Evolutionary conservation across 805 yeast genomes (phyloP), one percentile per base, ranked within the genome.

Genomic region (Saturnispora diversa): DNA sequence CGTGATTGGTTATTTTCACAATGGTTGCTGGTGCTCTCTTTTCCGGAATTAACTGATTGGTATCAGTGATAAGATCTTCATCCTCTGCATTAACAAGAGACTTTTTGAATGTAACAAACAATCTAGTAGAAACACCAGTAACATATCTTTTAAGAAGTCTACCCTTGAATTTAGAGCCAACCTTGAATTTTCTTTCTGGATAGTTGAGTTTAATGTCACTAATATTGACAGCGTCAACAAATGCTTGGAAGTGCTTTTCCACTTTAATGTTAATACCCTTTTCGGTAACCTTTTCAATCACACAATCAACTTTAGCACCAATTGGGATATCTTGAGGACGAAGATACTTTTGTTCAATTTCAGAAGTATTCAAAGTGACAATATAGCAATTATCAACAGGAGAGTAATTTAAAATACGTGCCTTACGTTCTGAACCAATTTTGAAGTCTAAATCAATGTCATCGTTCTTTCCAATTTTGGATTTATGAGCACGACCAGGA

Each of bases 151-250:
- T 68, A 49, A 85, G 60, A 10, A 86, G 72, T 63, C 94, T 75
- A 46, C 80, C 92, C 51, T 72, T 82, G 23, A 85, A 84, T 50
- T 79, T 82, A 31, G 81, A 66, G 9, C 96, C 97, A 32, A 80
- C 77, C 60, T 84, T 84, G 69, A 80, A 90, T 54, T 86, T 85
- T 66, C 92, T 75, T 62, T 92, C 97, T 5, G 98, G 98, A 55
- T 90, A 81, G 3, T 77, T 75, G 47, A 90, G 68, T 56, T 77
- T 80, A 43, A 83, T 71, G 59, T 92, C 99, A 50, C 94, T 80
- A 60, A 92, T 74, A 52, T 90, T 95, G 20, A 65, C 55, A 21
- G 76, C 67, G 11, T 84, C 80, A 22, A 85, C 97, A 47, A 72
- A 64, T 5, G 86, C 98, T 31, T 72, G 78, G 49, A 81, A 84